phyloP scores from a whole-genome alignment of 2,329 filamentous ascomycete species.

The Neoarthrinium moseri region DNA sequence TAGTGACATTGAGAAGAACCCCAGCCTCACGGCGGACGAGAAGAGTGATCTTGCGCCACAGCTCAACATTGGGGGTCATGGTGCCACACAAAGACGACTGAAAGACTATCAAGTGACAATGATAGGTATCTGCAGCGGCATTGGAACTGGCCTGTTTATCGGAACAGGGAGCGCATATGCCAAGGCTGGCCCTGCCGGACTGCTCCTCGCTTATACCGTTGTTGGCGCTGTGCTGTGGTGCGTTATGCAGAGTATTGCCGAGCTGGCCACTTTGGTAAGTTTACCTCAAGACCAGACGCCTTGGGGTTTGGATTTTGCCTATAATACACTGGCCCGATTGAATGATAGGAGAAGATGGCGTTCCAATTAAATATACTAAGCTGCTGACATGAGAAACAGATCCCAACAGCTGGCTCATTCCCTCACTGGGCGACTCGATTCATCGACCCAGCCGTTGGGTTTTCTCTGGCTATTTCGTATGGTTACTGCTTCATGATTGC shows the following conservation, averaged over 20 bases:
- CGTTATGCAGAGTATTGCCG: conserved; percentile 20
- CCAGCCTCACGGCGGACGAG: not conserved
- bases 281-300: not conserved
- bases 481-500: conserved; percentile 30
- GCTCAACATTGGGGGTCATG: conserved; percentile 12
- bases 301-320: conserved; percentile 17
- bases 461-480: conserved; percentile 34
- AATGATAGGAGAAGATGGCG: not conserved
- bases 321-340: not conserved
- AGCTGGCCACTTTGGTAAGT: conserved; percentile 25
- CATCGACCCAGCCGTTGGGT: conserved; percentile 27
- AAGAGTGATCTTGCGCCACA: not conserved
- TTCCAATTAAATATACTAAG: too few species aligned
- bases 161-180: conserved; percentile 23
- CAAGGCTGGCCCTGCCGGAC: conserved; percentile 33
- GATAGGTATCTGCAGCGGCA: conserved; percentile 13
- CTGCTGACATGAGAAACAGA: conserved; percentile 2
- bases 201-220: conserved; percentile 44
- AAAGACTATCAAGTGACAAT: conserved; percentile 13
- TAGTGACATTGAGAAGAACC: not conserved
- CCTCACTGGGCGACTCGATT: conserved; percentile 23
- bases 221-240: conserved; percentile 43
- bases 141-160: conserved; percentile 15
- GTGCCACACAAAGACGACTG: conserved; percentile 12
- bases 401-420: conserved; percentile 14